These are phyloP conservation scores for Tuber magnatum DNA, from an alignment of 495 filamentous ascomycete genomes.

Conservation along the genomic window DNA sequence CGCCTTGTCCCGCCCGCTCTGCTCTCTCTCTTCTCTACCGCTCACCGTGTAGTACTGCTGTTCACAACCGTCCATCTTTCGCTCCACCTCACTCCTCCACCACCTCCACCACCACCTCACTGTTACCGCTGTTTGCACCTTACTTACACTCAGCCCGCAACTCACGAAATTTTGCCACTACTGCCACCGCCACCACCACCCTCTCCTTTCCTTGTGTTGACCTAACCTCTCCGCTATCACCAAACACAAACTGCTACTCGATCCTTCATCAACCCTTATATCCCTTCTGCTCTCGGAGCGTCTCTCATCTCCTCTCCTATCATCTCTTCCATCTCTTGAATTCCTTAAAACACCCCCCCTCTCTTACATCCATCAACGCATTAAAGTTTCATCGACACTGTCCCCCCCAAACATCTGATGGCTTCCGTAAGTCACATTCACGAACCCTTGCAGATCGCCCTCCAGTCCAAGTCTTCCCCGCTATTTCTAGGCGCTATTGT, in stretches of 20 bases:
- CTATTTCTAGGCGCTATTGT: constrained; percentile 25
- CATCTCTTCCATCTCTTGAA: constrained; percentile 13
- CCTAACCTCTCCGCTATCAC: constrained; percentile 17
- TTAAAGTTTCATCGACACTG: constrained; percentile 15
- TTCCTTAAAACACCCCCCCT: not conserved
- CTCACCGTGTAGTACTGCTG: not conserved
- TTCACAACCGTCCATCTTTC: not conserved
- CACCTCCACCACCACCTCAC: constrained; percentile 1
- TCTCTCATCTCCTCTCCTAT: constrained; percentile 34
- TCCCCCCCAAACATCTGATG: constrained; percentile 43
- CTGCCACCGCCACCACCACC: not conserved
- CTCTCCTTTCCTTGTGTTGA: constrained; percentile 5
- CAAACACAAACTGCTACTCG: constrained; percentile 20
- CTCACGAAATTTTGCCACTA: not conserved
- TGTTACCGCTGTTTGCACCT: not conserved
- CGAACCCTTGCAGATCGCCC: constrained; percentile 15
- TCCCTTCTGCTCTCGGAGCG: constrained; percentile 32
- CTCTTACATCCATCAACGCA: constrained; percentile 16
- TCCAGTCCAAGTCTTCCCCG: constrained; percentile 10
- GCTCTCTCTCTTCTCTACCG: not conserved
- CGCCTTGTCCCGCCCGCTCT: not conserved
- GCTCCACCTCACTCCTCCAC: not conserved
- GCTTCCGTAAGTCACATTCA: constrained; percentile 50
- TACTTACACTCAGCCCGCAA: not conserved
- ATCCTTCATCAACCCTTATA: constrained; percentile 25